A percentile compares a stretch with the other conserved stretches of the same genome.
phyloP scores from a whole-genome alignment of 352 stramenopile species.

The Globisporangium sylvaticum region DNA sequence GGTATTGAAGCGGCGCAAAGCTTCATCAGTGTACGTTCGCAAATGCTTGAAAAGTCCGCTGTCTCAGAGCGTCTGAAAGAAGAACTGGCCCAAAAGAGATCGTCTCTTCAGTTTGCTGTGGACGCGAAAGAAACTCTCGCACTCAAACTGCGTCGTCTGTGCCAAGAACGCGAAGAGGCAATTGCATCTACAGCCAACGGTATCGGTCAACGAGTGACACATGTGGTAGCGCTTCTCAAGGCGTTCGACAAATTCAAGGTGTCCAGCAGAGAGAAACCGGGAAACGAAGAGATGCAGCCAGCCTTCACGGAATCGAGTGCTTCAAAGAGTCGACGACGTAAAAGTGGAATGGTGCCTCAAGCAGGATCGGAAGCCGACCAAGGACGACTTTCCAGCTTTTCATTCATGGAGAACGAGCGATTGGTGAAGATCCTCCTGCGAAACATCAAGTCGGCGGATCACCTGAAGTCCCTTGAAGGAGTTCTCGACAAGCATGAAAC shows the following conservation, averaged over 20 bases:
- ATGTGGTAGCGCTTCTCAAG: constrained; percentile 30
- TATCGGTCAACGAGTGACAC: constrained; percentile 14
- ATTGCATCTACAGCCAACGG: constrained; percentile 13
- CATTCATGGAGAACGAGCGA: constrained; percentile 72
- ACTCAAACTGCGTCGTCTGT: constrained; percentile 14
- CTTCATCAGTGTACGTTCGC: constrained; percentile 6
- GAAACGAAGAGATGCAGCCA: background rate
- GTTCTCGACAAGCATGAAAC: constrained; percentile 50
- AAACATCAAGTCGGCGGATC: constrained; percentile 58
- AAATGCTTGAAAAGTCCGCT: constrained; percentile 9
- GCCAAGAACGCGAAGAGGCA: constrained; percentile 15
- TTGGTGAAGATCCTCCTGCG: constrained; percentile 68
- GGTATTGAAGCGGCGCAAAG: constrained; percentile 14
- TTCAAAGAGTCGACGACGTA: constrained; percentile 9
- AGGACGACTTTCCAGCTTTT: constrained; percentile 21
- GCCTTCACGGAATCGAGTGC: background rate
- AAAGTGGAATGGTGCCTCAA: constrained; percentile 1
- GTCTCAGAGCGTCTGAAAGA: background rate
- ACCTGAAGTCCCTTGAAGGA: constrained; percentile 40
- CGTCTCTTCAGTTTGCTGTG: constrained; percentile 12
- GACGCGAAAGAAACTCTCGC: constrained; percentile 13
- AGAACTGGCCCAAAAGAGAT: constrained; percentile 18
- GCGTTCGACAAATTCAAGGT: constrained; percentile 44
- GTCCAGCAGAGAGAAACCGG: background rate
- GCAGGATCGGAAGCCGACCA: background rate